Percentiles rank a stretch among this genome's conserved stretches.
Conservation (phyloP, 2,329 filamentous ascomycete genomes). For the Leptodontidium sp. region DNA sequence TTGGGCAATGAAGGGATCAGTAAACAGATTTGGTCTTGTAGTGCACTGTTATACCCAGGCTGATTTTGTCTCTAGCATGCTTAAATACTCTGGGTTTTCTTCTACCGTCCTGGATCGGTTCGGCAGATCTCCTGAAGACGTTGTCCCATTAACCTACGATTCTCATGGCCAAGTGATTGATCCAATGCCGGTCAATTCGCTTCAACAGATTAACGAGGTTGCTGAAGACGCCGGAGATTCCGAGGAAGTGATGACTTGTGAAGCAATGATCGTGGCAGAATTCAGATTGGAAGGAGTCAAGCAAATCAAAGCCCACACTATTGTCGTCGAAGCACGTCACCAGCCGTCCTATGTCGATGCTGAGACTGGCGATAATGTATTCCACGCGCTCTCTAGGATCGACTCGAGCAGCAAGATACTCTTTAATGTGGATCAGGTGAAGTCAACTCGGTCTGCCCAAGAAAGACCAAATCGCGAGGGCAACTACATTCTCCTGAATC, state of each 20-base stretch:
- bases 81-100: conserved; percentile 20
- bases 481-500: conserved; percentile 12
- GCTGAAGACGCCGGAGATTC: conserved; percentile 1
- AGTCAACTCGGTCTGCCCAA: neutral
- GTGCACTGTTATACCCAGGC: neutral
- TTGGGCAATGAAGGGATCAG: neutral
- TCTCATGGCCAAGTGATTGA: conserved; percentile 32
- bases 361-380: conserved; percentile 25
- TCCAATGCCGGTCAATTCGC: neutral
- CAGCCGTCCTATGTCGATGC: conserved; percentile 20
- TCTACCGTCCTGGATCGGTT: conserved; percentile 25
- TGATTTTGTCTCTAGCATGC: conserved; percentile 18
- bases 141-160: conserved; percentile 29
- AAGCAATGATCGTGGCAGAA: conserved; percentile 12
- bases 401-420: conserved; percentile 4
- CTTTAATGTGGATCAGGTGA: neutral
- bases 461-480: conserved; percentile 7
- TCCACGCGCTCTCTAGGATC: conserved; percentile 25
- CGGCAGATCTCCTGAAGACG: conserved; percentile 24
- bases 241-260: conserved; percentile 2
- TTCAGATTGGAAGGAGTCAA: neutral
- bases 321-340: conserved; percentile 17
- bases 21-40: neutral
- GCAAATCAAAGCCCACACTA: conserved; percentile 22
- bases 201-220: conserved; percentile 9